Conservation (phyloP, 805 yeast genomes). For the Candida koratica region DNA sequence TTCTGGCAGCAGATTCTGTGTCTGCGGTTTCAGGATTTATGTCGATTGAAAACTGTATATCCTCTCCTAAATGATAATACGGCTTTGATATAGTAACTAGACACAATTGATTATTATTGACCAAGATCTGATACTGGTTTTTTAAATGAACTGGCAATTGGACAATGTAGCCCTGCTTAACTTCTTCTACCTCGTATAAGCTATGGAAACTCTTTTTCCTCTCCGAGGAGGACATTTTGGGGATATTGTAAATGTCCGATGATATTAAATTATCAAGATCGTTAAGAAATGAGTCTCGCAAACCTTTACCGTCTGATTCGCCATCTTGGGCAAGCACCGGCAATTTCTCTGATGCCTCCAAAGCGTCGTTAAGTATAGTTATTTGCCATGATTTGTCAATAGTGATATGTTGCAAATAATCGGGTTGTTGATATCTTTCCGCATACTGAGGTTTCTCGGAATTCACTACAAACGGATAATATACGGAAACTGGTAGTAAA, state of each 20-base stretch:
- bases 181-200: conserved; percentile 15
- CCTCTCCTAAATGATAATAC: conserved; percentile 37
- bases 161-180: conserved; percentile 16
- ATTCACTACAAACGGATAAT: conserved; percentile 32
- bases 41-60: conserved; percentile 30
- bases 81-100: conserved; percentile 29
- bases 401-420: conserved; percentile 23
- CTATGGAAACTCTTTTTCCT: conserved; percentile 27
- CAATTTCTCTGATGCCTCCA: background rate
- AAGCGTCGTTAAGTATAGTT: background rate
- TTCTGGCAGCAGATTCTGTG: conserved; percentile 18
- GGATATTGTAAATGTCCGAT: conserved; percentile 31
- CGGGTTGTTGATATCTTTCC: conserved; percentile 27
- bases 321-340: background rate
- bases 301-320: conserved; percentile 2
- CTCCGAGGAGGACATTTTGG: conserved; percentile 30
- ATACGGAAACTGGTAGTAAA: conserved; percentile 21
- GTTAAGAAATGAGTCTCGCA: conserved; percentile 21
- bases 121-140: conserved; percentile 36
- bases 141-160: conserved; percentile 28
- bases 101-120: conserved; percentile 32
- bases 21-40: conserved; percentile 15
- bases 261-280: conserved; percentile 32
- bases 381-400: conserved; percentile 31
- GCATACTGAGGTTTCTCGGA: conserved; percentile 24